Percentiles rank a stretch among this genome's conserved stretches.
These are phyloP conservation scores for Wickerhamomyces bovis DNA, from an alignment of 805 yeast genomes.

Conservation along the genomic window DNA sequence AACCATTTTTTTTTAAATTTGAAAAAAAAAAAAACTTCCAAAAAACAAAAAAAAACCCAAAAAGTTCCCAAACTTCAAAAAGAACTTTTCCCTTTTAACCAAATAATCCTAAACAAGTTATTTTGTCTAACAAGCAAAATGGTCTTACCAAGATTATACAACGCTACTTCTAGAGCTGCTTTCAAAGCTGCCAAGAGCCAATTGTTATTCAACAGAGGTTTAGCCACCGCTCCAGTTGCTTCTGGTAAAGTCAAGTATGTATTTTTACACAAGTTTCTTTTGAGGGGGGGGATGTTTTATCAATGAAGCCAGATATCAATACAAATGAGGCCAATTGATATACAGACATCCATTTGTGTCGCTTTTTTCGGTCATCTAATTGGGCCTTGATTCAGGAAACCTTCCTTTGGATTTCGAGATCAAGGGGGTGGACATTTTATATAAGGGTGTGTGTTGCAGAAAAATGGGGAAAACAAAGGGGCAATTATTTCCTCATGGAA, in stretches of 20 bases:
- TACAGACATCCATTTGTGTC: background rate
- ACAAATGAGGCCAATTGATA: background rate
- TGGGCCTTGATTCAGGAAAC: too few relatives aligned
- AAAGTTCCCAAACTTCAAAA: conserved; percentile 1
- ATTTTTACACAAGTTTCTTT: conserved; percentile 4
- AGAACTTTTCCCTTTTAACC: conserved; percentile 1
- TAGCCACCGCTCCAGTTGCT: conserved; percentile 71
- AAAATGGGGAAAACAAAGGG: too few relatives aligned
- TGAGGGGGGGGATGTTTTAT: background rate
- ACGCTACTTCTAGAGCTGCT: conserved; percentile 75
- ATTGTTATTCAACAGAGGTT: conserved; percentile 63
- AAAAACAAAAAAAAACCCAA: conserved; percentile 10
- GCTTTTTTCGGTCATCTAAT: too few relatives aligned
- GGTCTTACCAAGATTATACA: conserved; percentile 53
- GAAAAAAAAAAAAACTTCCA: background rate
- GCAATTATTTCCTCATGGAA: too few relatives aligned
- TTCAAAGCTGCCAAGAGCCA: conserved; percentile 85
- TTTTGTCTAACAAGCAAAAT: conserved; percentile 21
- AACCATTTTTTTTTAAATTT: conserved; percentile 3
- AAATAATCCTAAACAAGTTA: conserved; percentile 1
- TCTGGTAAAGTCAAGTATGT: conserved; percentile 88
- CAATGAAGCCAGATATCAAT: background rate
- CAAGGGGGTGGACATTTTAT: too few relatives aligned
- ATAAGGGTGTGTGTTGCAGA: too few relatives aligned
- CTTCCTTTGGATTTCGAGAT: too few relatives aligned